Percentiles rank a stretch among this genome's conserved stretches.
phyloP scores from a whole-genome alignment of 169 alveolate species.

The Plasmodium adleri region DNA sequence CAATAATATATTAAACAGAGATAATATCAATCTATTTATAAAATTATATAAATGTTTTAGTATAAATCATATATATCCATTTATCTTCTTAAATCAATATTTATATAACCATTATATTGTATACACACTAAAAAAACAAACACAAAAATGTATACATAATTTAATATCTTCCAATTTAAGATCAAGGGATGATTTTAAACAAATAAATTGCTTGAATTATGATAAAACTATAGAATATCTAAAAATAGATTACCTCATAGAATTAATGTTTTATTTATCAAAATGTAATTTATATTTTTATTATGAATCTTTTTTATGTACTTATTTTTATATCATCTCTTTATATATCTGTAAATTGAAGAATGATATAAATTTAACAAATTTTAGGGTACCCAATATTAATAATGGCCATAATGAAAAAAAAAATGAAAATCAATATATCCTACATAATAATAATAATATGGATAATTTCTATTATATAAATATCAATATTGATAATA shows the following conservation, averaged over 20 bases:
- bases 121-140: neutral
- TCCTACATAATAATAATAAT: too few species aligned
- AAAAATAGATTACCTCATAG: conserved; percentile 13
- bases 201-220: neutral
- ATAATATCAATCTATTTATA: conserved; percentile 13
- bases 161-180: too few species aligned
- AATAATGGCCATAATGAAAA: neutral
- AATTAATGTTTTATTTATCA: conserved; percentile 52
- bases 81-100: conserved; percentile 34
- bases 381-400: neutral
- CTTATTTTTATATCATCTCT: conserved; percentile 20
- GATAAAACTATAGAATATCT: neutral
- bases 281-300: conserved; percentile 39
- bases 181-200: neutral
- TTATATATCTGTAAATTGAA: conserved; percentile 9
- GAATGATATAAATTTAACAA: neutral
- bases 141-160: neutral
- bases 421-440: neutral
- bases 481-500: conserved; percentile 14
- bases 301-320: conserved; percentile 41
- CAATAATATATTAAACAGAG: neutral
- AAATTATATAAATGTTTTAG: conserved; percentile 61
- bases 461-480: too few species aligned
- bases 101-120: conserved; percentile 7
- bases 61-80: conserved; percentile 43